Base-by-base conservation (phyloP, 2,329 filamentous ascomycete genomes). In the Gnomoniopsis smithogilvyi region DNA sequence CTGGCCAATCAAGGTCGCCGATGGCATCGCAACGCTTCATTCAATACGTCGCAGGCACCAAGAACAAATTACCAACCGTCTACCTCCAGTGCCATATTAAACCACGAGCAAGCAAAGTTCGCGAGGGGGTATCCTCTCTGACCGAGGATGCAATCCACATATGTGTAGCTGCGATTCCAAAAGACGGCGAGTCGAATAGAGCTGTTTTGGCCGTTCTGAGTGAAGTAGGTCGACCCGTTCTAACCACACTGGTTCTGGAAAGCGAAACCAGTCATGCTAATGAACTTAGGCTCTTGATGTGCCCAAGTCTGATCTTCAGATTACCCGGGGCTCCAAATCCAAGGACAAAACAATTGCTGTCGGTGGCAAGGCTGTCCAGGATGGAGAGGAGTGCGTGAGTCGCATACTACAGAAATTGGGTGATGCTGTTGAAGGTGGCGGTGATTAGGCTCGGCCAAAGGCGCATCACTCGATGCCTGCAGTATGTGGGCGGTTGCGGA, bases 141-240 rank as follows among this genome's bases (percentile, higher is more conserved):
- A 79, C 80, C 0, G 78, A 84, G 24, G 78, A 83, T 7, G 74
- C 74, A 2, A 79, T 91, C 50, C 82, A 89, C 61, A 70, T 92
- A 1, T 88, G 85, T 51, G 87, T 91, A 2, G 74, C 87, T 0
- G 87, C 86, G 0, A 85, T 81, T 63, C 79, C 88, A 12, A 79
- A 80, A 61, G 85, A 90, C 15, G 87, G 87, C 15, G 85, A 89
- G 67, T 84, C 88, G 6, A 91, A 91, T 68, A 82, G 81, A 67
- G 87, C 88, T 4, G 84, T 90, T 2, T 73, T 85, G 51, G 76
- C 80, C 41, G 72, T 91, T 4, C 73, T 92, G 57, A 86, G 87
- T 63, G 75, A 84, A 67, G 85, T 86, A 65, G 63, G 72, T 62
- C 11, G 30, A 3, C 19, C 3, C 24, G 10, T 21, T 15, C 12